A percentile compares a stretch with the other conserved stretches of the same genome.
phyloP scores from a whole-genome alignment of 108 stramenopile genomes.

The Nannochloropsis granulata region DNA sequence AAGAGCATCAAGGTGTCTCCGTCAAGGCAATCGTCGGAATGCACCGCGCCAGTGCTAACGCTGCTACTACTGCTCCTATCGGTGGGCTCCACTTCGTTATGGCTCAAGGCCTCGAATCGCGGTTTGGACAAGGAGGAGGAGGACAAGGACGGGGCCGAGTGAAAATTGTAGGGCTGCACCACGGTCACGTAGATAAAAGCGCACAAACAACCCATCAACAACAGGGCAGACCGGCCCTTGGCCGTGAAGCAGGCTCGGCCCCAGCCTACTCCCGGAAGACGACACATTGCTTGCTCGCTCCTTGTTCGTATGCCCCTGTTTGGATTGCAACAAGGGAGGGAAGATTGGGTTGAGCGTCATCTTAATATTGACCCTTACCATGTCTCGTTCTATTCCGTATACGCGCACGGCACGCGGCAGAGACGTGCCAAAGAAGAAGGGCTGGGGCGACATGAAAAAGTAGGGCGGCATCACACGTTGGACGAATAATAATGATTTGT shows the following conservation, averaged over 20 bases:
- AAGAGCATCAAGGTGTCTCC: not conserved
- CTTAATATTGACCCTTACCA: too few species aligned
- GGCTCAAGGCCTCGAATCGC: not conserved
- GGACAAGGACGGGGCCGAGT: not conserved
- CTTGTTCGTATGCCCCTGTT: too few species aligned
- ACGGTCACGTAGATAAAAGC: not conserved
- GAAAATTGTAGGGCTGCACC: not conserved
- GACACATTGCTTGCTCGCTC: not conserved
- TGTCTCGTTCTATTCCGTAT: too few species aligned
- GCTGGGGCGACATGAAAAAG: too few species aligned
- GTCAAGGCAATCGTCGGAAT: not conserved
- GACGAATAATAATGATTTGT: too few species aligned
- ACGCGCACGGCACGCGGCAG: too few species aligned
- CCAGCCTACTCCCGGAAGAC: not conserved
- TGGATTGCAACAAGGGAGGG: too few species aligned
- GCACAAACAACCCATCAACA: not conserved
- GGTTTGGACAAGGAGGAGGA: not conserved
- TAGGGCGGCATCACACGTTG: too few species aligned
- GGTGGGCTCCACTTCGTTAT: not conserved
- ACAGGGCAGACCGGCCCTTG: not conserved
- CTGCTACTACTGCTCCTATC: not conserved
- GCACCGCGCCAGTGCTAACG: not conserved
- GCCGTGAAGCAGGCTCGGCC: not conserved
- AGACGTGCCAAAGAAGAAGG: too few species aligned
- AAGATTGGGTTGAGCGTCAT: too few species aligned